phyloP scores from a whole-genome alignment of 495 filamentous ascomycete species.

The Opeltia flavorubescens region DNA sequence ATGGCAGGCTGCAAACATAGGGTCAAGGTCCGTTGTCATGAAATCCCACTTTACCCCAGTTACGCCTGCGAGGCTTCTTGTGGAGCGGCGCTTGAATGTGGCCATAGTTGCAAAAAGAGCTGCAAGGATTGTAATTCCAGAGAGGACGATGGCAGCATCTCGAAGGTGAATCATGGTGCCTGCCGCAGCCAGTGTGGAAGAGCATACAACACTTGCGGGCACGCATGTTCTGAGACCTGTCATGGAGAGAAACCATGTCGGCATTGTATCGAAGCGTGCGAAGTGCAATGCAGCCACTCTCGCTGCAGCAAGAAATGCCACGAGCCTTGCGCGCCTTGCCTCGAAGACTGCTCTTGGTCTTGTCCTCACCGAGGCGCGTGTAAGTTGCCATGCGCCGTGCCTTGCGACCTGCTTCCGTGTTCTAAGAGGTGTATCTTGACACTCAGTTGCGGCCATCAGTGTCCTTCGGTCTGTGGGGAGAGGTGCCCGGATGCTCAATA shows the following conservation, averaged over 20 bases:
- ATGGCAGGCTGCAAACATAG: conserved; percentile 42
- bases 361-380: conserved; percentile 43
- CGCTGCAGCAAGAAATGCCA: conserved; percentile 41
- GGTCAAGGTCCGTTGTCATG: conserved; percentile 34
- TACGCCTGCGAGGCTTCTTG: conserved; percentile 38
- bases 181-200: conserved; percentile 42
- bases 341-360: conserved; percentile 35
- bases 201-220: conserved; percentile 40
- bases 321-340: conserved; percentile 55
- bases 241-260: conserved; percentile 39
- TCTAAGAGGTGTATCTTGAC: conserved; percentile 41
- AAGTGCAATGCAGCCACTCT: conserved; percentile 49
- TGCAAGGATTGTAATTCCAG: conserved; percentile 36
- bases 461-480: conserved; percentile 57
- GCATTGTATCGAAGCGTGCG: conserved; percentile 41
- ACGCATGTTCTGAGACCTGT: conserved; percentile 39
- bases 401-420: conserved; percentile 52
- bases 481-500: conserved; percentile 37
- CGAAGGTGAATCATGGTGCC: conserved; percentile 27
- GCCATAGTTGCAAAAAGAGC: conserved; percentile 40
- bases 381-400: conserved; percentile 49
- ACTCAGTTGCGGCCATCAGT: conserved; percentile 52
- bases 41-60: conserved; percentile 20
- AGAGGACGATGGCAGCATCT: conserved; percentile 13
- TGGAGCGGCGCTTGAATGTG: conserved; percentile 34